These are phyloP conservation scores for Aspergillus coremiiformis DNA, from an alignment of 495 filamentous ascomycete species.

Conservation along the genomic window DNA sequence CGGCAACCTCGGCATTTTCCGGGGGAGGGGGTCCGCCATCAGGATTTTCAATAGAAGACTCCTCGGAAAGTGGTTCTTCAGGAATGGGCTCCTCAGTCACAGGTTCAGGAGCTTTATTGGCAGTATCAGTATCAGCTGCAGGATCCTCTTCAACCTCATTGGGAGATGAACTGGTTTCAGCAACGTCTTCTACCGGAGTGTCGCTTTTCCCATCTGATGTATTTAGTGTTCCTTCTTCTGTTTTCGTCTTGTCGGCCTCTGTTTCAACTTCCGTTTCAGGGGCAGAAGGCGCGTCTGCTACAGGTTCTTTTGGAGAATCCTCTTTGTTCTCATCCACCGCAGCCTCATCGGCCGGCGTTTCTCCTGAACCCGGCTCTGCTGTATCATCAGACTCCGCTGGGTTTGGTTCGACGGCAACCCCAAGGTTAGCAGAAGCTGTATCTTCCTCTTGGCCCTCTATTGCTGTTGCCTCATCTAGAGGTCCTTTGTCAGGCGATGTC, in stretches of 20 bases:
- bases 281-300: slow-evolving; percentile 1
- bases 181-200: neutral
- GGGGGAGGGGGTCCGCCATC: neutral
- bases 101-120: neutral
- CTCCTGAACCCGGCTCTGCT: neutral
- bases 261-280: neutral
- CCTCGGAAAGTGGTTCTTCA: neutral
- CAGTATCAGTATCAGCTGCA: neutral
- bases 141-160: slow-evolving; percentile 2
- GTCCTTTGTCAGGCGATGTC: neutral
- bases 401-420: neutral
- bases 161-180: neutral
- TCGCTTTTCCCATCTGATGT: neutral
- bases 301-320: slow-evolving; percentile 2
- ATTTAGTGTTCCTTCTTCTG: neutral
- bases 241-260: slow-evolving; percentile 7
- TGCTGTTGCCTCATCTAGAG: neutral
- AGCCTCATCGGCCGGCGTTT: slow-evolving; percentile 3
- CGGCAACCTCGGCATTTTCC: neutral
- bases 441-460: neutral
- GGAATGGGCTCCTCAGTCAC: neutral
- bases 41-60: neutral
- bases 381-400: neutral
- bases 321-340: neutral
- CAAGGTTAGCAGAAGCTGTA: neutral